Base-by-base conservation (phyloP, 441 rosid species). In the Macaranga tanarius region DNA sequence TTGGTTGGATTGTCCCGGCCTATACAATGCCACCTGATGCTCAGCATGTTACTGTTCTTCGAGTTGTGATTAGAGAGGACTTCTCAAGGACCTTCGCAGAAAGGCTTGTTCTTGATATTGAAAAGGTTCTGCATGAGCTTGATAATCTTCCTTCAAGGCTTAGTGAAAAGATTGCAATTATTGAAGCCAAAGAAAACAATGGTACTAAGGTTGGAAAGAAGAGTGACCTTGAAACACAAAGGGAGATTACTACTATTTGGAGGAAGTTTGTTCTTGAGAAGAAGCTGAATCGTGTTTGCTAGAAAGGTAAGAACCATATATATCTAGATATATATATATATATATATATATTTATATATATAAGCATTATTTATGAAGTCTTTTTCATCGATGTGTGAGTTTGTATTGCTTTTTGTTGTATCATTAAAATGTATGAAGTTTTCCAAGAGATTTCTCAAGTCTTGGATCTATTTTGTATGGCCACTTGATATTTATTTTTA, bases 1-100 rank as follows among this genome's bases (percentile, higher is more conserved):
- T 81, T 40, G 95, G 98, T 0, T 91, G 98, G 97, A 91, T 93
- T 5, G 97, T 93, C 54, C 98, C 98, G 0, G 98, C 98, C 7
- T 93, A 93, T 65, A 87, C 92, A 65, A 87, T 91, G 94, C 98
- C 98, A 0, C 85, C 97, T 0, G 82, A 92, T 28, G 98, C 96
- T n/a, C 90, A 92, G 75, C 96, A 93, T 60, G 62, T 93, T 6
- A 93, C 97, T 0, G 98, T 92, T 63, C 83, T 93, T 3, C 89
- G 98, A 0, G 96, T 93, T 0, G 97, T 93, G 13, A 82, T 93
- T 4, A 81, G 98, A 71, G 97, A 93, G 80, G 98, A 91, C 69
- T 90, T 93, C 80, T 91, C 97, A 0, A 84, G 97, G 62, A 85
- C 96, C 13, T 83, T 93, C 0, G 96, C 98, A 0, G 95, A 91